Base-by-base conservation (phyloP, 371 early-diverging fungal species). In the Mortierella sp. region DNA sequence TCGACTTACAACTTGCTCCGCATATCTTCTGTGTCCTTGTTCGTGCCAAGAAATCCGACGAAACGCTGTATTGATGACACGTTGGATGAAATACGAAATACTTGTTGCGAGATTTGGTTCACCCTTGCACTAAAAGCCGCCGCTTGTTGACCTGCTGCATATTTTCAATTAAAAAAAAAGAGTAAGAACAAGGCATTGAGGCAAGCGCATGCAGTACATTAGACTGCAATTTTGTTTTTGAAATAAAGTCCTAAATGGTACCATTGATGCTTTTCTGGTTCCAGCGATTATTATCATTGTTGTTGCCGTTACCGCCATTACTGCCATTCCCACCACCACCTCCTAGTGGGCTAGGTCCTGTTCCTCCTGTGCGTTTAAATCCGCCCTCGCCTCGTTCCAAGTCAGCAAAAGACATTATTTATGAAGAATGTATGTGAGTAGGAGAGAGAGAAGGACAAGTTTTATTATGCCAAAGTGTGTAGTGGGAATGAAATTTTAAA, bases 51-150 rank as follows among this genome's bases (percentile, higher is more conserved):
- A 70, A 89, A 89, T n/a, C 85, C 85, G 17, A 96, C 93, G 4
- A 93, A 85, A 29, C 92, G 87, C 37, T 96, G 92, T 51, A 97
- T 93, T 63, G 91, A 91, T 23, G 93, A 91, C 53, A 96, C 94
- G 71, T 93, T 93, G 71, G 90, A 86, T 49, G 92, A 93, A 68
- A 93, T 89, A 42, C 89, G 87, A 72, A 93, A 94, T 35, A 94
- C 88, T 72, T 92, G 89, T 67, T 93, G 92, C 26, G 95, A 91
- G 19, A 93, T 85, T 64, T 86, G 65, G 45, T 75, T 75, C 37
- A 71, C 49, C 75, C 56, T 88, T 86, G 31, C 85, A 84, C 40
- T 90, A 72, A n/a, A 72, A 61, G 64, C 91, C 32, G 84, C 79
- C 22, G 61, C 31, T 34, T 85, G 84, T 70, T 28, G n/a, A 28